Evolutionary conservation across 305 asterid genomes (phyloP), one percentile per base, ranked within the genome.

Genomic region (Fraxinus greggii): DNA sequence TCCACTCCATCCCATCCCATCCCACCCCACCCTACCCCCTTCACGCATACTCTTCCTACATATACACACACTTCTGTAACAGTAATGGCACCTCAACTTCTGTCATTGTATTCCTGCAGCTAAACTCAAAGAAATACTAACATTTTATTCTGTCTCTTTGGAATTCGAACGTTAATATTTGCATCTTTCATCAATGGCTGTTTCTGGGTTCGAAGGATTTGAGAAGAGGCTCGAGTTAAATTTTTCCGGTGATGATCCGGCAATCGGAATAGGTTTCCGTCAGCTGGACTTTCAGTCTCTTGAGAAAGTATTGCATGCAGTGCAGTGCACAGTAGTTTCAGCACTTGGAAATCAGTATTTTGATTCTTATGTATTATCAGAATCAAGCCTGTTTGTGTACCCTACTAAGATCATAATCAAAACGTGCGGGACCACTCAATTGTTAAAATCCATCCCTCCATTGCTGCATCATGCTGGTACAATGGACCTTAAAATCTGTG

Each of bases 391-490:
- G 2, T 96, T 96, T 48, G 98, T 96, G 4, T 96, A 96, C 90
- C 97, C 98, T 0, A 88, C 92, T 0, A 94, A 93, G 78, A 89
- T 96, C 83, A 90, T 96, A 81, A 93, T 96, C 92, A 96, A 96
- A 89, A 96, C 99, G 0, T 96, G 99, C 86, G 99, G 99, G 89
- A 96, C 98, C 29, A 96, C 93, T 2, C 98, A 92, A 86, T 80
- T 96, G 10, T 91, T 96, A 83, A 90, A 91, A 86, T 93, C 98
- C 4, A 87, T 96, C 79, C 92, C 84, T 2, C 98, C 91, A 3
- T 61, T 96, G 88, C 82, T 89, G 79, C 90, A 85, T 35, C 88
- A 85, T 48, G 97, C 95, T 0, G 54, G 29, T 0, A 74, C 84
- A 8, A 51, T 93, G 83, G 99, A 97, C 26, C 92, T 96, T 45